Conservation (phyloP, 164 flowering plant genomes). For the Vitis amurensis region DNA sequence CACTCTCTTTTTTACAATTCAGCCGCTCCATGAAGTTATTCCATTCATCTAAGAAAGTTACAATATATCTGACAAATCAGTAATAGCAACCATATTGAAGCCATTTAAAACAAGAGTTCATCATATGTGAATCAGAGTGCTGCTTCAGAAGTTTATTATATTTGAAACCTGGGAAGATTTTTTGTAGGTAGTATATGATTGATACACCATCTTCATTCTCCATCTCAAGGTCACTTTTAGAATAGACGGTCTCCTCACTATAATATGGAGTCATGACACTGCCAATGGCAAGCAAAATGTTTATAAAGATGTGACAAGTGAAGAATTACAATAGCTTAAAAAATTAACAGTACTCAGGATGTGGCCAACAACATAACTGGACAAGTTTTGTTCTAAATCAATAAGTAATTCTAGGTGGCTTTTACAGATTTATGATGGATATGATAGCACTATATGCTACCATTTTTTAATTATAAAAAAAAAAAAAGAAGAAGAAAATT, state of each 20-base stretch:
- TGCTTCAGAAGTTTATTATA: not conserved
- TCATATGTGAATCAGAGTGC: not conserved
- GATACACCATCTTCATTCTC: slow-evolving; percentile 97
- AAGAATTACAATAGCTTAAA: not conserved
- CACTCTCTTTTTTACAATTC: slow-evolving; percentile 59
- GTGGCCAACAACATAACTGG: too few relatives aligned
- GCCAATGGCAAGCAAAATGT: slow-evolving; percentile 22
- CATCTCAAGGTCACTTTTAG: slow-evolving; percentile 79
- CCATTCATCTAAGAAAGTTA: slow-evolving; percentile 78
- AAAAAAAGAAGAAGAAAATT: not conserved
- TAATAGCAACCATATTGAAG: not conserved
- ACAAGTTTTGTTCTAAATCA: too few relatives aligned
- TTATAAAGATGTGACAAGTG: not conserved
- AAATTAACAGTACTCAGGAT: not conserved
- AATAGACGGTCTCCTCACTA: slow-evolving; percentile 90
- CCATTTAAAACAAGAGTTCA: not conserved
- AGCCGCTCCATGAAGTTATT: slow-evolving; percentile 87
- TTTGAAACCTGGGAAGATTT: slow-evolving; percentile 75
- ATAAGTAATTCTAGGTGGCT: too few relatives aligned
- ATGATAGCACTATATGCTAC: not conserved
- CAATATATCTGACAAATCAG: slow-evolving; percentile 2
- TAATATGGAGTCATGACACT: slow-evolving; percentile 99
- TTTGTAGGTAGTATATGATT: slow-evolving; percentile 85
- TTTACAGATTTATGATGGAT: too few relatives aligned
- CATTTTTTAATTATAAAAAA: not conserved